phyloP scores from a whole-genome alignment of 1,284 basidiomycete species.

The Agroathelia rolfsii region DNA sequence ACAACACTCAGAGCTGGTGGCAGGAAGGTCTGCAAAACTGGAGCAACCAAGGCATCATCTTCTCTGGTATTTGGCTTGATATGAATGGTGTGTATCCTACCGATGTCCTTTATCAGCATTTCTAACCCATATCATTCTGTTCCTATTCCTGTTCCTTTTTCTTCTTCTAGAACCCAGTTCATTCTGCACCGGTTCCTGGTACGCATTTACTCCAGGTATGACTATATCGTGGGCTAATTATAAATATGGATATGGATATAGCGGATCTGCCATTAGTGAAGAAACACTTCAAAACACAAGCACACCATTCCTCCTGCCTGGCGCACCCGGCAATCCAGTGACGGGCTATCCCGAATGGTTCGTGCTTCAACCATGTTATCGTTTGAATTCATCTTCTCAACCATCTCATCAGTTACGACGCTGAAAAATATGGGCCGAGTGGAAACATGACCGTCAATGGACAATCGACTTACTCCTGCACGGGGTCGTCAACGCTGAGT shows the following conservation, averaged over 20 bases:
- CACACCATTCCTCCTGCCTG: conserved; percentile 39
- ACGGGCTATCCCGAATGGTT: conserved; percentile 56
- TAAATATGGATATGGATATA: conserved; percentile 5
- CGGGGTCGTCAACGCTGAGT: conserved; percentile 1
- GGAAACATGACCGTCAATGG: conserved; percentile 71
- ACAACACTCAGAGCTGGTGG: conserved; percentile 49
- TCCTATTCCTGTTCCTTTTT: conserved; percentile 24
- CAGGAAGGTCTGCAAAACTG: conserved; percentile 51
- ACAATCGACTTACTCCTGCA: conserved; percentile 37
- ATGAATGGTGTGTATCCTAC: no score
- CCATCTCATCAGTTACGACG: conserved; percentile 41
- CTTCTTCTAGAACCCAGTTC: conserved; percentile 56
- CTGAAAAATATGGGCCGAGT: conserved; percentile 50
- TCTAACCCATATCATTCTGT: conserved; percentile 11
- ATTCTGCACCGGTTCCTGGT: conserved; percentile 59
- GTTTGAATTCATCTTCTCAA: background rate
- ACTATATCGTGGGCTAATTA: conserved; percentile 1
- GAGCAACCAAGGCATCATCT: conserved; percentile 45
- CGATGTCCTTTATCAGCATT: no score
- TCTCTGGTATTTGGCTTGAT: conserved; percentile 68
- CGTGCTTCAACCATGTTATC: conserved; percentile 8
- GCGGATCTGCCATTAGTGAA: conserved; percentile 36
- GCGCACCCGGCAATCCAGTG: conserved; percentile 39
- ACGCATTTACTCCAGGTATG: conserved; percentile 12
- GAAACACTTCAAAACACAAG: conserved; percentile 39